phyloP scores from a whole-genome alignment of 2,329 filamentous ascomycete species.

The Talaromyces sp. region DNA sequence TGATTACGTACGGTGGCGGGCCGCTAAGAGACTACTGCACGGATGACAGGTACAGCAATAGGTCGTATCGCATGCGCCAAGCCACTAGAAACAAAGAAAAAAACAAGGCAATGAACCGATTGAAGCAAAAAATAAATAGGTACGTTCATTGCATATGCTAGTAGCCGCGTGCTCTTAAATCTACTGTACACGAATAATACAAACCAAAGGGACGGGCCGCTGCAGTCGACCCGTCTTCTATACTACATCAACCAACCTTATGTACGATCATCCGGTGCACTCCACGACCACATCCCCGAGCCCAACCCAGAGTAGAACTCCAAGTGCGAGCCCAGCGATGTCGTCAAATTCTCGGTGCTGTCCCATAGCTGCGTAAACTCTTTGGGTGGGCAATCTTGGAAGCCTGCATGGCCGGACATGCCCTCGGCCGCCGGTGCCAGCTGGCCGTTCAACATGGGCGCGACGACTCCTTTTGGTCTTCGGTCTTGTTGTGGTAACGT shows the following conservation, averaged over 20 bases:
- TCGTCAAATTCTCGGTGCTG: constrained; percentile 6
- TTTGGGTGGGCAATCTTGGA: neutral
- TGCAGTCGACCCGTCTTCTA: neutral
- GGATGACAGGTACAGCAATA: neutral
- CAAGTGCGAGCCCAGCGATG: constrained; percentile 7
- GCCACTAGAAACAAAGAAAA: neutral
- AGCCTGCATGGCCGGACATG: neutral
- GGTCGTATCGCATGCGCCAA: neutral
- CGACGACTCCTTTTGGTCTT: neutral
- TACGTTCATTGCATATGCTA: neutral
- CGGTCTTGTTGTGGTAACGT: constrained; percentile 1
- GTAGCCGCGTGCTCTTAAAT: neutral
- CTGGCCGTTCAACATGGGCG: neutral
- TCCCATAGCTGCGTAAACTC: constrained; percentile 11
- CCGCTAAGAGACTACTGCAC: neutral
- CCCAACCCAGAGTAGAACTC: constrained; percentile 7
- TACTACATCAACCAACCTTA: neutral
- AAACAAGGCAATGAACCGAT: neutral
- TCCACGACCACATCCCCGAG: constrained; percentile 10
- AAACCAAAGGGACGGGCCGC: neutral
- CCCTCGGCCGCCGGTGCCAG: neutral
- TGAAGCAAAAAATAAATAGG: neutral
- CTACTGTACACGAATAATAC: neutral
- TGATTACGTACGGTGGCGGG: neutral
- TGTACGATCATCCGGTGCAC: neutral